Conservation (phyloP, 805 yeast species). For the Kuraishia ogatae region DNA sequence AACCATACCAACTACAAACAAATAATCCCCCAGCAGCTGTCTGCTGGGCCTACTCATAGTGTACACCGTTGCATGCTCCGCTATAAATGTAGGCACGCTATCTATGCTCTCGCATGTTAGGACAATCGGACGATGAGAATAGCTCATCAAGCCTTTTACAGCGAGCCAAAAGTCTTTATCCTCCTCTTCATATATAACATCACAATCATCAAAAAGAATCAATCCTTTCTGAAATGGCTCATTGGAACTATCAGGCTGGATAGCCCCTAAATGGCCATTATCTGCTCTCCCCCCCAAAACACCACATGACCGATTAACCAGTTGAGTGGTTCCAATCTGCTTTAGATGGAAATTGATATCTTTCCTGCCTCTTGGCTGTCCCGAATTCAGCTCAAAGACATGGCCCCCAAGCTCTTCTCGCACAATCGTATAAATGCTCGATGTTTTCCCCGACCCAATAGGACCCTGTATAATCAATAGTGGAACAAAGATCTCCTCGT, state of each 20-base stretch:
- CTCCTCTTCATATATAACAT: constrained; percentile 60
- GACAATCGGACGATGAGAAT: constrained; percentile 24
- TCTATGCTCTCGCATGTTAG: constrained; percentile 17
- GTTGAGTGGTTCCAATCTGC: constrained; percentile 79
- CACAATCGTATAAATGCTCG: constrained; percentile 61
- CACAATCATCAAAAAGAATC: constrained; percentile 80
- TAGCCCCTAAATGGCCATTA: neutral
- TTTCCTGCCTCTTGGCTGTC: constrained; percentile 64
- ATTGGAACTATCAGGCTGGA: constrained; percentile 8
- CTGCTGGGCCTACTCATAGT: constrained; percentile 8
- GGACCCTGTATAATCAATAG: constrained; percentile 62
- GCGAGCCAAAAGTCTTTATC: constrained; percentile 80
- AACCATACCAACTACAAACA: constrained; percentile 17
- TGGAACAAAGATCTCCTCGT: constrained; percentile 44
- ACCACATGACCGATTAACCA: constrained; percentile 44
- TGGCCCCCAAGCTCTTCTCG: constrained; percentile 50
- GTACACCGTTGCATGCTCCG: constrained; percentile 19
- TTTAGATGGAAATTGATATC: constrained; percentile 57
- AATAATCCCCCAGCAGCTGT: constrained; percentile 10
- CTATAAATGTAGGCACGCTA: constrained; percentile 18
- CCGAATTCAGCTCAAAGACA: constrained; percentile 73
- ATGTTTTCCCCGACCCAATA: constrained; percentile 70
- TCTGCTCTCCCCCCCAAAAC: too few species aligned
- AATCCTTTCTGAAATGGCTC: constrained; percentile 47
- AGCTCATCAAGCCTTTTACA: constrained; percentile 46